Conservation (phyloP, 805 yeast genomes). For the Ogataea paradorogensis region DNA sequence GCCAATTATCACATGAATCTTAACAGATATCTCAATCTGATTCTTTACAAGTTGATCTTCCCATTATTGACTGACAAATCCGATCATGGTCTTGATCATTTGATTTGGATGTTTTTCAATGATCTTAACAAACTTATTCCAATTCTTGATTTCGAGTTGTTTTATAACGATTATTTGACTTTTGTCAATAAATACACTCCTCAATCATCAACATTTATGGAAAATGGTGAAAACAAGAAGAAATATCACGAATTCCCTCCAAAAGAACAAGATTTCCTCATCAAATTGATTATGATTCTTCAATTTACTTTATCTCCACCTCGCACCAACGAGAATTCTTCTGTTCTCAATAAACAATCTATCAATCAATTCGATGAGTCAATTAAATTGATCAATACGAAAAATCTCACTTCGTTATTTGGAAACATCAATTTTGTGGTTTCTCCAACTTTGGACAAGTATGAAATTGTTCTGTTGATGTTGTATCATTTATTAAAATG, state of each 20-base stretch:
- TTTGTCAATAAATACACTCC: constrained; percentile 39
- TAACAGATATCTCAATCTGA: constrained; percentile 34
- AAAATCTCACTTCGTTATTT: constrained; percentile 43
- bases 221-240: constrained; percentile 42
- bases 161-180: constrained; percentile 52
- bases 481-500: constrained; percentile 46
- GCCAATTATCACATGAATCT: constrained; percentile 36
- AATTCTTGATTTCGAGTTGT: constrained; percentile 49
- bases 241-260: constrained; percentile 32
- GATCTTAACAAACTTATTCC: constrained; percentile 54
- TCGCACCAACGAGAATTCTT: constrained; percentile 21
- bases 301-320: constrained; percentile 46
- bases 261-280: constrained; percentile 38
- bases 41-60: constrained; percentile 33
- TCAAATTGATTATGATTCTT: constrained; percentile 51
- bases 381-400: constrained; percentile 32
- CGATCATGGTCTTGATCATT: constrained; percentile 39
- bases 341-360: constrained; percentile 29
- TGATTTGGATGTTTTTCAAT: constrained; percentile 47
- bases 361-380: constrained; percentile 32
- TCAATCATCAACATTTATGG: constrained; percentile 33
- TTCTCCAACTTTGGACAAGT: constrained; percentile 44
- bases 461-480: constrained; percentile 49
- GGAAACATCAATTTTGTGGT: constrained; percentile 44
- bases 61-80: constrained; percentile 25